phyloP scores from a whole-genome alignment of 768 basidiomycete genomes.

The Tylopilus balloui region DNA sequence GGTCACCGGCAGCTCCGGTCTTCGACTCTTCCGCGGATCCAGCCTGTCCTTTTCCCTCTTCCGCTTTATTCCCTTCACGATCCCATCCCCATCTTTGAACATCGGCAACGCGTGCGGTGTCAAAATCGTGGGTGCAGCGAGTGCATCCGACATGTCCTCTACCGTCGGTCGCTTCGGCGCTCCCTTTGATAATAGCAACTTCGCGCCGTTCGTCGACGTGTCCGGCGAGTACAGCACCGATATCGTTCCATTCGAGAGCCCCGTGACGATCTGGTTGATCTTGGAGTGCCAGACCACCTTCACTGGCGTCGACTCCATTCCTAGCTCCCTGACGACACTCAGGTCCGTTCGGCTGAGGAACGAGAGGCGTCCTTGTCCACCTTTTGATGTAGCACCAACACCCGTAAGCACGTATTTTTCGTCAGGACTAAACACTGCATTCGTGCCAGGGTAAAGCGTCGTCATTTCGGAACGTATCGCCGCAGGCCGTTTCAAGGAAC shows the following conservation, averaged over 20 bases:
- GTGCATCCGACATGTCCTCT: conserved; percentile 85
- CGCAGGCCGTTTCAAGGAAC: conserved; percentile 86
- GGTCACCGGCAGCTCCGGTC: conserved; percentile 88
- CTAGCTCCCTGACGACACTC: conserved; percentile 61
- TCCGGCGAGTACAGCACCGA: conserved; percentile 89
- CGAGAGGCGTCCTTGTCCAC: conserved; percentile 64
- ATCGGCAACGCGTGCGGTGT: conserved; percentile 90
- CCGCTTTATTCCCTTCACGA: conserved; percentile 73
- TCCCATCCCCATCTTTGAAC: conserved; percentile 76
- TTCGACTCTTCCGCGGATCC: conserved; percentile 87
- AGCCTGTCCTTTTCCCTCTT: conserved; percentile 84
- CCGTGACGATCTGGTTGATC: conserved; percentile 94
- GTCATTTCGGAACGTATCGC: conserved; percentile 57
- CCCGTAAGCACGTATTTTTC: conserved; percentile 88
- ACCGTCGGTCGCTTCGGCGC: conserved; percentile 75
- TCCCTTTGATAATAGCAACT: conserved; percentile 84
- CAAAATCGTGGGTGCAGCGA: conserved; percentile 81
- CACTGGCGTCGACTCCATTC: conserved; percentile 76
- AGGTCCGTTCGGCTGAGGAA: conserved; percentile 70
- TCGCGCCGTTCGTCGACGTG: conserved; percentile 88
- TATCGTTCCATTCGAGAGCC: conserved; percentile 83
- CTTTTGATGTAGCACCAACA: conserved; percentile 60
- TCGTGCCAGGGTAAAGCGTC: conserved; percentile 88
- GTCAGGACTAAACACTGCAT: conserved; percentile 93
- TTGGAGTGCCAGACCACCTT: conserved; percentile 93